These are phyloP conservation scores for Hymenoscyphus albidus DNA, from an alignment of 2,329 filamentous ascomycete genomes.

Conservation along the genomic window DNA sequence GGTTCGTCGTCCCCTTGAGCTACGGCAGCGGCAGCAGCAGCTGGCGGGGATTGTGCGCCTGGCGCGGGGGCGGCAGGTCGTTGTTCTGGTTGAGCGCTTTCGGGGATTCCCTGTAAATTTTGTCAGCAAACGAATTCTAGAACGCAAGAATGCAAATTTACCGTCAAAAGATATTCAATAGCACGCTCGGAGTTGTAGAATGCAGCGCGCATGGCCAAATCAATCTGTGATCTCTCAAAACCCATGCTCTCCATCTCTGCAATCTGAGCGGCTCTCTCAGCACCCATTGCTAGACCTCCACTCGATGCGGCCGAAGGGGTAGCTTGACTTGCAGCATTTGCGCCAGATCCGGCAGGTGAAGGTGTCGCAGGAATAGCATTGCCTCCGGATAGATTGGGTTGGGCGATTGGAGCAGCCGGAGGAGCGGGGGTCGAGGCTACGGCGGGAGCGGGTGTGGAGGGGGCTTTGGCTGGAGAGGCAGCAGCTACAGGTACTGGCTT, in stretches of 20 bases:
- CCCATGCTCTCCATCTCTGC: constrained; percentile 97
- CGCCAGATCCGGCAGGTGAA: constrained; percentile 42
- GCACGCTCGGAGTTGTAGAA: constrained; percentile 97
- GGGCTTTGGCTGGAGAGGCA: constrained; percentile 49
- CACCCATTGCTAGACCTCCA: constrained; percentile 73
- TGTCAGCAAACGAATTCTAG: constrained; percentile 16
- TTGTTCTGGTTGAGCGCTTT: constrained; percentile 71
- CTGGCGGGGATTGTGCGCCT: constrained; percentile 32
- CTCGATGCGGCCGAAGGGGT: constrained; percentile 64
- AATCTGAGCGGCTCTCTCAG: constrained; percentile 76
- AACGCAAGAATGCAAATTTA: constrained; percentile 43
- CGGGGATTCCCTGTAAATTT: constrained; percentile 74
- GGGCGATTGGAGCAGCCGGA: constrained; percentile 59
- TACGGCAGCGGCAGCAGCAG: constrained; percentile 42
- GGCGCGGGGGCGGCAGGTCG: constrained; percentile 44
- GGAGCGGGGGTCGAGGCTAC: constrained; percentile 53
- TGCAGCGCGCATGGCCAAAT: constrained; percentile 90
- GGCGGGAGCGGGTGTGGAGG: constrained; percentile 62
- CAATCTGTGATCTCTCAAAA: constrained; percentile 82
- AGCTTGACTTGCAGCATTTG: constrained; percentile 42
- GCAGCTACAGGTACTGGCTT: constrained; percentile 55
- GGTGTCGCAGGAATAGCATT: constrained; percentile 46
- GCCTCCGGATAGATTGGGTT: constrained; percentile 47
- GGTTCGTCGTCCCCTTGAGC: constrained; percentile 60
- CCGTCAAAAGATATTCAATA: constrained; percentile 89